phyloP scores from a whole-genome alignment of 805 yeast genomes.

The Wickerhamiella nectarea region DNA sequence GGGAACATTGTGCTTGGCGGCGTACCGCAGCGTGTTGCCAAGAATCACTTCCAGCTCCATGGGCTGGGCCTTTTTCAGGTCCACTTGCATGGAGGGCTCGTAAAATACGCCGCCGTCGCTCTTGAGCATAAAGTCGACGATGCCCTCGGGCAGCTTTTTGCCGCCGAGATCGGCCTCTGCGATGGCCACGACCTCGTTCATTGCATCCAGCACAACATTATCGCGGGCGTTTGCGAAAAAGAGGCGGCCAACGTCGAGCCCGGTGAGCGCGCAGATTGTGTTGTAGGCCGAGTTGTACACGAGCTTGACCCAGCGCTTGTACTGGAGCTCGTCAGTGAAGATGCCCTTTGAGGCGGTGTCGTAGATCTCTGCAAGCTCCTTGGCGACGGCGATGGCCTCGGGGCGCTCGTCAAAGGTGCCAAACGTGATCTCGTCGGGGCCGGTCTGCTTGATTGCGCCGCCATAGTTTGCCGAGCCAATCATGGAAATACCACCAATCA shows the following conservation, averaged over 20 bases:
- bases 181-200: constrained; percentile 49
- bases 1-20: constrained; percentile 33
- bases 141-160: constrained; percentile 36
- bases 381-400: constrained; percentile 26
- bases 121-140: constrained; percentile 38
- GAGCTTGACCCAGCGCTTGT: constrained; percentile 50
- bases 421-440: constrained; percentile 36
- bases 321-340: constrained; percentile 35
- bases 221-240: constrained; percentile 33
- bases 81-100: constrained; percentile 64
- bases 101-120: constrained; percentile 47
- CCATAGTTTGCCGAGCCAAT: constrained; percentile 44
- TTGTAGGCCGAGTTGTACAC: constrained; percentile 58
- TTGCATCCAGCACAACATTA: constrained; percentile 39
- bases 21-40: constrained; percentile 47
- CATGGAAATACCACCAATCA: constrained; percentile 51
- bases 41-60: constrained; percentile 60
- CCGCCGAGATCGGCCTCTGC: constrained; percentile 52
- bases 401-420: constrained; percentile 38
- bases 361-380: constrained; percentile 36
- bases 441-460: constrained; percentile 39
- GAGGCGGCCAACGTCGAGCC: constrained; percentile 45
- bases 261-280: constrained; percentile 45
- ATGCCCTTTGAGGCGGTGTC: constrained; percentile 29
- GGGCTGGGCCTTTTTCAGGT: constrained; percentile 48